phyloP scores from a whole-genome alignment of 306 rosid genomes.

The Casuarina equisetifolia region DNA sequence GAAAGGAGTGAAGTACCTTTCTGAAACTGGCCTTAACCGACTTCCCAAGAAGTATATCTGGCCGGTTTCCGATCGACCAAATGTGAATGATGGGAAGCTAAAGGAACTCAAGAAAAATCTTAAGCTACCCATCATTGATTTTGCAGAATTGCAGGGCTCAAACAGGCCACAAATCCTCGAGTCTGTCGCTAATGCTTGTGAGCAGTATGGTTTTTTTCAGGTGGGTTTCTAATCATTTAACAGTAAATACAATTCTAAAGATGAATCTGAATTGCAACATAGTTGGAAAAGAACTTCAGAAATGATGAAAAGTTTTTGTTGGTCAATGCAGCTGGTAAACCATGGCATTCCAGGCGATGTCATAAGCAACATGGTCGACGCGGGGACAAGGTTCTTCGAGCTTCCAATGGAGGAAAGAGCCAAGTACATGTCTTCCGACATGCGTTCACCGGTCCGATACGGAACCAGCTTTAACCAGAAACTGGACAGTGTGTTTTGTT shows the following conservation, averaged over 20 bases:
- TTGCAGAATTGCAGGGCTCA: slow-evolving; percentile 58
- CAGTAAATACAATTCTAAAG: too few relatives aligned
- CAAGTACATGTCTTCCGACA: slow-evolving; percentile 67
- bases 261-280: too few relatives aligned
- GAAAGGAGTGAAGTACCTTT: slow-evolving; percentile 71
- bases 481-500: slow-evolving; percentile 66
- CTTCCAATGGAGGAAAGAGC: slow-evolving; percentile 77
- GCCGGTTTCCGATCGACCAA: slow-evolving; percentile 62
- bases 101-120: slow-evolving; percentile 30
- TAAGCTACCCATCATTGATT: slow-evolving; percentile 69
- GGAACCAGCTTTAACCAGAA: slow-evolving; percentile 89
- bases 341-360: slow-evolving; percentile 69
- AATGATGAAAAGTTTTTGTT: slow-evolving; percentile 1
- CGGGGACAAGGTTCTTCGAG: slow-evolving; percentile 59
- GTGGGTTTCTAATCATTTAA: slow-evolving; percentile 24
- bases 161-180: slow-evolving; percentile 50
- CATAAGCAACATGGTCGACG: slow-evolving; percentile 56
- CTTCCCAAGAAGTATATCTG: slow-evolving; percentile 67
- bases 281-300: too few relatives aligned
- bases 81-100: background rate
- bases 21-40: slow-evolving; percentile 51
- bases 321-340: slow-evolving; percentile 58
- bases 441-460: slow-evolving; percentile 63
- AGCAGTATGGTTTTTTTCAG: slow-evolving; percentile 77
- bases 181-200: slow-evolving; percentile 62